Conservation (phyloP, 148 eudicot genomes). For the Chenopodium berlandieri region DNA sequence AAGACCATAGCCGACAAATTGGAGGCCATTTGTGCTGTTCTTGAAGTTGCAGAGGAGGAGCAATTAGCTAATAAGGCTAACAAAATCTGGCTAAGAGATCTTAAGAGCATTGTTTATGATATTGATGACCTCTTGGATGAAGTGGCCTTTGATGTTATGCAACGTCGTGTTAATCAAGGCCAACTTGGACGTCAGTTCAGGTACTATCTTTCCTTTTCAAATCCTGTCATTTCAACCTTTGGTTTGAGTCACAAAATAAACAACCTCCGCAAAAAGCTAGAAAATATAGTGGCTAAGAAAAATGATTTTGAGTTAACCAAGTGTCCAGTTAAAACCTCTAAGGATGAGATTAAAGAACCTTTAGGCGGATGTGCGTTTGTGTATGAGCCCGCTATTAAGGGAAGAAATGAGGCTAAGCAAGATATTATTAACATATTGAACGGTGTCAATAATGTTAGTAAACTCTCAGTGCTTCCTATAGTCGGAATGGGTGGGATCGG, state of each 20-base stretch:
- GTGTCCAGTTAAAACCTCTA: neutral
- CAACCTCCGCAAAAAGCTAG: constrained; percentile 11
- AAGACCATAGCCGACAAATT: constrained; percentile 11
- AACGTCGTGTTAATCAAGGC: neutral
- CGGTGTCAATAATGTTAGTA: neutral
- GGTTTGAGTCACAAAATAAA: constrained; percentile 20
- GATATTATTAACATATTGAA: neutral
- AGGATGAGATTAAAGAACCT: too few species aligned
- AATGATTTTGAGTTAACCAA: constrained; percentile 20
- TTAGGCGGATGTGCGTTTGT: too few species aligned
- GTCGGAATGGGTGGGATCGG: constrained; percentile 38
- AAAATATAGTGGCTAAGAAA: constrained; percentile 15
- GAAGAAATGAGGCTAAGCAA: constrained; percentile 18
- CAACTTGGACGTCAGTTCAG: neutral
- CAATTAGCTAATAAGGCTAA: constrained; percentile 1
- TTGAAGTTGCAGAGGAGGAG: constrained; percentile 28
- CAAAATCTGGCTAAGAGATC: constrained; percentile 30
- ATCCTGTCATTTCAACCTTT: neutral
- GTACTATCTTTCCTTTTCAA: constrained; percentile 23
- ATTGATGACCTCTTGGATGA: constrained; percentile 18
- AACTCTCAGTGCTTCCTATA: constrained; percentile 26
- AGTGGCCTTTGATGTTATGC: constrained; percentile 3
- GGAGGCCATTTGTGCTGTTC: constrained; percentile 6
- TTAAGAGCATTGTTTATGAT: constrained; percentile 18
- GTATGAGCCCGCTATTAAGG: too few species aligned